phyloP scores from a whole-genome alignment of 176 grass and related monocot species.

The Dendrocalamus sinicus region DNA sequence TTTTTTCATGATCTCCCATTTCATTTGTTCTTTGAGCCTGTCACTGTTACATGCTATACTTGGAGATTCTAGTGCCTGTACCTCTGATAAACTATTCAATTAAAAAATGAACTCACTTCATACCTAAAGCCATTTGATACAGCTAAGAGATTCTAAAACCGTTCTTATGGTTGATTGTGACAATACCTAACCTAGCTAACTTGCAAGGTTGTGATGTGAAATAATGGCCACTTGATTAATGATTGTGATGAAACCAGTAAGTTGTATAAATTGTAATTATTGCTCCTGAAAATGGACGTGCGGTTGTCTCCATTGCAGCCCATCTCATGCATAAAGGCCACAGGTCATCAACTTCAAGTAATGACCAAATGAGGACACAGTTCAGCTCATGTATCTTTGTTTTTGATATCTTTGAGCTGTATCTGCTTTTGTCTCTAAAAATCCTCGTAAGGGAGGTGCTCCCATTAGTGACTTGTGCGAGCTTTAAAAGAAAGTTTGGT shows the following conservation, averaged over 20 bases:
- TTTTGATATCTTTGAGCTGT: constrained; percentile 13
- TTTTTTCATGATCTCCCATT: constrained; percentile 9
- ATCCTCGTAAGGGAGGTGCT: neutral
- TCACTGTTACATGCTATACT: neutral
- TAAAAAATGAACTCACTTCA: constrained; percentile 19
- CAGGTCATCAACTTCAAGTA: constrained; percentile 20
- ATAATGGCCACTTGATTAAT: constrained; percentile 5
- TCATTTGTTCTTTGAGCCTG: neutral
- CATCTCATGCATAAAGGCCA: constrained; percentile 9
- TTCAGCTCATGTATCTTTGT: constrained; percentile 3
- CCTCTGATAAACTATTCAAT: constrained; percentile 18
- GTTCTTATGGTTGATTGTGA: constrained; percentile 23
- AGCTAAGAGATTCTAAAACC: constrained; percentile 8
- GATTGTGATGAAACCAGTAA: neutral
- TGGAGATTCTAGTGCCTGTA: constrained; percentile 27
- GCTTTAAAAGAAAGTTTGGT: neutral
- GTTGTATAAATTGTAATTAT: neutral
- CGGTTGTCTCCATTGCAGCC: constrained; percentile 5
- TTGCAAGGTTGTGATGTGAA: neutral
- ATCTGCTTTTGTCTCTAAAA: neutral
- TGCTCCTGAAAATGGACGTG: neutral
- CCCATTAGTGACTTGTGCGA: neutral
- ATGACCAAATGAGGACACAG: constrained; percentile 5
- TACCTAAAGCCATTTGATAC: constrained; percentile 19
- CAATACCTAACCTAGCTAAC: constrained; percentile 13